Evolutionary conservation across 371 early-diverging fungal genomes (phyloP), one percentile per base, ranked within the genome.

Genomic region (Fennellomyces sp.): DNA sequence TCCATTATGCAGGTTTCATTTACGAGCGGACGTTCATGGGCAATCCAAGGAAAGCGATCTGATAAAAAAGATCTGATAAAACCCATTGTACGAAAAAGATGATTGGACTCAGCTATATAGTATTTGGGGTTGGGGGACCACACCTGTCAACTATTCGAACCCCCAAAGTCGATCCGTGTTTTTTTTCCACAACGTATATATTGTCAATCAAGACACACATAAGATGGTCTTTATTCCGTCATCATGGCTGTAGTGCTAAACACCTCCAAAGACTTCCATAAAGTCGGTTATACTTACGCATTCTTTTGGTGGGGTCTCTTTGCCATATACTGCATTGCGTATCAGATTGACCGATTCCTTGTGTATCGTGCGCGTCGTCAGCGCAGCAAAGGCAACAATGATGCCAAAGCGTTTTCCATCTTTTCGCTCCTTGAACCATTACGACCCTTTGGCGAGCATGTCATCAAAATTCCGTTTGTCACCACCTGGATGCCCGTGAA

Each of bases 261-360:
- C 29, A 52, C 60, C 17, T 5, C 28, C n/a, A 61, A 55, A 27
- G 55, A 47, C 39, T 61, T 61, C 45, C 61, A 61, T 38, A 51
- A 55, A 30, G 45, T 38, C n/a, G 73, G 70, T n/a, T 69, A 69
- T 27, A 47, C 61, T 1, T 80, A 80, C 52, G 72, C 75, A 15
- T 57, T 76, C 35, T 65, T 72, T 36, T 76, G 70, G 29, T 80
- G 80, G 80, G 69, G 64, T 23, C 30, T 75, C 17, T 80, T 80
- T 49, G 49, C 71, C 12, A 8, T 74, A 5, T 80, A 80, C 52
- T 80, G 77, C 36, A 65, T 74, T 5, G 55, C 58, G 3, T 66
- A 72, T 45, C 80, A 80, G 51, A 29, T 70, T 7, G 63, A 66
- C 13, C 69, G 69, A 8, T 10, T 65, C 3, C 64, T 70, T 19